Evolutionary conservation across 805 yeast species (phyloP).

Genomic region (Candida orba): DNA sequence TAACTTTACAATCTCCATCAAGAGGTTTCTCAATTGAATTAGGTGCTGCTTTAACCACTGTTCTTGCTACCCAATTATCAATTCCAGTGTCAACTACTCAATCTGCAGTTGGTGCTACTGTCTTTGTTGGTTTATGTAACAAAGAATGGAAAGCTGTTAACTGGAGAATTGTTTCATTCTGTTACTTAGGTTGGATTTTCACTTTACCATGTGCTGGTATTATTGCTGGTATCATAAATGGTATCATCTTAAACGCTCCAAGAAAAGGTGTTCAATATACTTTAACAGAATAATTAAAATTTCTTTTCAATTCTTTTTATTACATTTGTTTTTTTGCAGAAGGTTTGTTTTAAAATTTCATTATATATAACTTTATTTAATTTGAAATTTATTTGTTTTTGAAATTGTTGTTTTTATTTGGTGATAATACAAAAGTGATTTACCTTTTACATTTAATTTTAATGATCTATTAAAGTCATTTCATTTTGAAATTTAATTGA

Average conservation of each 20-base stretch:
- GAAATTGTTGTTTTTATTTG: not conserved
- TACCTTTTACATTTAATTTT: no score
- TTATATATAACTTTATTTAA: no score
- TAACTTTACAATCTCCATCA: slow-evolving; percentile 70
- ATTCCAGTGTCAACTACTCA: slow-evolving; percentile 77
- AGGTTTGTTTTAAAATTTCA: not conserved
- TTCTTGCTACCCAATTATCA: slow-evolving; percentile 65
- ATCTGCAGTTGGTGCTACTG: slow-evolving; percentile 73
- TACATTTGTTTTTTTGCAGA: not conserved
- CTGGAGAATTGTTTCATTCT: slow-evolving; percentile 73
- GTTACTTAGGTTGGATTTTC: slow-evolving; percentile 64
- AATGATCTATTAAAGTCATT: no score
- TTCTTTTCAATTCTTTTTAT: not conserved
- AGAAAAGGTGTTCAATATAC: slow-evolving; percentile 30
- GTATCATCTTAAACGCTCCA: slow-evolving; percentile 61
- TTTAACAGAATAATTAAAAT: not conserved
- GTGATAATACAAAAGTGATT: not conserved
- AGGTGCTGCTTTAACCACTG: slow-evolving; percentile 71
- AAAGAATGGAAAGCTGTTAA: slow-evolving; percentile 54
- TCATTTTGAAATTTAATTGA: not conserved
- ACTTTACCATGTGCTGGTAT: slow-evolving; percentile 72
- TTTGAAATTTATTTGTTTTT: not conserved
- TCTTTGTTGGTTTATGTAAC: slow-evolving; percentile 69
- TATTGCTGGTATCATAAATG: slow-evolving; percentile 60
- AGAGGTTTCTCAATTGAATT: slow-evolving; percentile 72